Percentiles rank a stretch among this genome's conserved stretches.
Evolutionary conservation across 176 grass and related monocot genomes (phyloP).

Genomic region (sorghum (Sorghum bicolor)): DNA sequence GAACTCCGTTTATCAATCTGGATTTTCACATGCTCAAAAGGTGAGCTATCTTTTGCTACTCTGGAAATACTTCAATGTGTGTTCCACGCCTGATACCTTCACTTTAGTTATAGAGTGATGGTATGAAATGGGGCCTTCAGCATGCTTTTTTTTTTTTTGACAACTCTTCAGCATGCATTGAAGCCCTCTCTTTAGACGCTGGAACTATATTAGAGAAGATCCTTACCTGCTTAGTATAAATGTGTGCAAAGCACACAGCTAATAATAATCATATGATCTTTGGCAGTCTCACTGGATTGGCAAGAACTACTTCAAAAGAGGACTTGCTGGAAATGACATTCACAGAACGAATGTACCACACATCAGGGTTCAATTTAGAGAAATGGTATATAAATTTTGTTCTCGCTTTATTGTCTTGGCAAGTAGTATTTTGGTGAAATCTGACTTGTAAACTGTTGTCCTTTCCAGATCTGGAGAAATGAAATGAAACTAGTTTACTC

Average conservation of each 20-base stretch:
- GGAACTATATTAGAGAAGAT: not conserved
- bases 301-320: conserved; percentile 75
- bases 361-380: conserved; percentile 85
- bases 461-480: conserved; percentile 92
- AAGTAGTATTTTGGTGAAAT: not conserved
- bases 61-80: not conserved
- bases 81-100: conserved; percentile 1
- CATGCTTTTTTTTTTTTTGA: no score
- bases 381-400: conserved; percentile 59
- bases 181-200: not conserved
- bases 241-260: not conserved
- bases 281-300: conserved; percentile 96
- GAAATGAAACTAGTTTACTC: conserved; percentile 89
- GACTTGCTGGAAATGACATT: conserved; percentile 82
- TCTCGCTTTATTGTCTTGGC: not conserved
- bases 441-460: not conserved
- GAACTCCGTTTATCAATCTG: conserved; percentile 93
- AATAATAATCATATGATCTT: not conserved
- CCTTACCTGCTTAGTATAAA: conserved; percentile 20
- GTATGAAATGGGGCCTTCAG: not conserved
- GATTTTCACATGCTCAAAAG: conserved; percentile 94
- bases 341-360: conserved; percentile 93
- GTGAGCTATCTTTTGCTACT: conserved; percentile 29
- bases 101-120: conserved; percentile 4
- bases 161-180: not conserved